A percentile compares a stretch with the other conserved stretches of the same genome.
Conservation (phyloP, 2,329 filamentous ascomycete species). For the Sphaerostilbella broomeana region DNA sequence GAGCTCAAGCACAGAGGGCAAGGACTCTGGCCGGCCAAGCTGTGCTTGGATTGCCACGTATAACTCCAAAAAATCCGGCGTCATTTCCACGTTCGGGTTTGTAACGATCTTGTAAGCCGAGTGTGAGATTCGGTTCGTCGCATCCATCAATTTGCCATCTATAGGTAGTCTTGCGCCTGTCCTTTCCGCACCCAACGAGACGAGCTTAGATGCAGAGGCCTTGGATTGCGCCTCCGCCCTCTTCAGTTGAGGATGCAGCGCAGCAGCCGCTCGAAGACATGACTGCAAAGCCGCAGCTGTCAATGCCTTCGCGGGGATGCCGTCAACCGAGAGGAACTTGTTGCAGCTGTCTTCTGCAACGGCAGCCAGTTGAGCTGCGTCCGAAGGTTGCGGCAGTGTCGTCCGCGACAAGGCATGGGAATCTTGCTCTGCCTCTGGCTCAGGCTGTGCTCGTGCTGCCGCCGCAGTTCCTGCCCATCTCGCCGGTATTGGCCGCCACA, state of each 20-base stretch:
- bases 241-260: constrained; percentile 35
- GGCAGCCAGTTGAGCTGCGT: constrained; percentile 34
- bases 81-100: constrained; percentile 74
- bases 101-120: constrained; percentile 64
- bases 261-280: constrained; percentile 39
- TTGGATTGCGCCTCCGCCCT: constrained; percentile 33
- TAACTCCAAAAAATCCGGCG: constrained; percentile 59
- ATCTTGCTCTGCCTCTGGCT: constrained; percentile 4
- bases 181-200: constrained; percentile 37
- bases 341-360: constrained; percentile 37
- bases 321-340: constrained; percentile 38
- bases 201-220: constrained; percentile 48
- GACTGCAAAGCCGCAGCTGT: constrained; percentile 39
- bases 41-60: constrained; percentile 74
- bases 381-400: constrained; percentile 24
- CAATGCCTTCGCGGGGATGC: constrained; percentile 38
- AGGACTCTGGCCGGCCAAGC: constrained; percentile 64
- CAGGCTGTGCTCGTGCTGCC: constrained; percentile 1
- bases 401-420: constrained; percentile 16
- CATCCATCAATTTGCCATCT: constrained; percentile 34
- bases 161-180: constrained; percentile 26
- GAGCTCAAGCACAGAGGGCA: constrained; percentile 73
- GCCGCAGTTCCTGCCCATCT: constrained; percentile 24
- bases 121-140: constrained; percentile 47
- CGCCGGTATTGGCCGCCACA: constrained; percentile 11